A percentile compares a stretch with the other conserved stretches of the same genome.
Conservation (phyloP, 768 basidiomycete species). For the Scleroderma bovista region DNA sequence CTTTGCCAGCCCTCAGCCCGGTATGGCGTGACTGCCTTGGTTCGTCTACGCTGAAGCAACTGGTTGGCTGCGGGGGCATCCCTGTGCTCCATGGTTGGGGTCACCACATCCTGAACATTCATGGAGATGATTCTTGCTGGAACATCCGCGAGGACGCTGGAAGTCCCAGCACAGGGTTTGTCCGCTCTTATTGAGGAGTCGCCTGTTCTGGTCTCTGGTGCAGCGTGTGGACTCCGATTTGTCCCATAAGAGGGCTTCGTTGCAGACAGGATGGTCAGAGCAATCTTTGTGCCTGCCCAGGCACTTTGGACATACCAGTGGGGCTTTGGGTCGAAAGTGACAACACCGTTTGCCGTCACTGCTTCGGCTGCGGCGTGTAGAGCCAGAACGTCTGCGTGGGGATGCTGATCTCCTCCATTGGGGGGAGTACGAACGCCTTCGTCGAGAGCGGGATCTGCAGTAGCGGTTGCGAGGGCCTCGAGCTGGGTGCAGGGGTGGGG, state of each 20-base stretch:
- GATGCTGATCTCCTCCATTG: no score
- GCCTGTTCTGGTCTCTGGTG: not conserved
- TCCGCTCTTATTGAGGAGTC: not conserved
- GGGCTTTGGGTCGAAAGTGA: not conserved
- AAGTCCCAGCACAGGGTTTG: not conserved
- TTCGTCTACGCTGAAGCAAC: not conserved
- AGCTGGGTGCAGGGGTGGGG: no score
- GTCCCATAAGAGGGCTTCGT: not conserved
- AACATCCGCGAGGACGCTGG: not conserved
- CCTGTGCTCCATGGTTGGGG: not conserved
- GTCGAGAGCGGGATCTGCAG: no score
- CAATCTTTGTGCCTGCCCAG: not conserved
- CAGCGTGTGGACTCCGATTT: not conserved
- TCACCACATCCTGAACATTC: not conserved
- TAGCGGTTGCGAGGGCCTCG: no score
- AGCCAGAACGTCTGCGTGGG: not conserved
- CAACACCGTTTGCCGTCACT: not conserved
- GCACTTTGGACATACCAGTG: not conserved
- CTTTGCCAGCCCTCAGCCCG: not conserved
- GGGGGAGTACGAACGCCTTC: no score
- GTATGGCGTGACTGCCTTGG: not conserved
- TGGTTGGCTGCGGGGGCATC: not conserved
- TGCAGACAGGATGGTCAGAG: not conserved
- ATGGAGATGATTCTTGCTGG: not conserved
- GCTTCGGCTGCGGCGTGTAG: not conserved